Evolutionary conservation across 2,329 filamentous ascomycete genomes (phyloP), one percentile per base, ranked within the genome.

Genomic region (Cordyceps pruinosa): DNA sequence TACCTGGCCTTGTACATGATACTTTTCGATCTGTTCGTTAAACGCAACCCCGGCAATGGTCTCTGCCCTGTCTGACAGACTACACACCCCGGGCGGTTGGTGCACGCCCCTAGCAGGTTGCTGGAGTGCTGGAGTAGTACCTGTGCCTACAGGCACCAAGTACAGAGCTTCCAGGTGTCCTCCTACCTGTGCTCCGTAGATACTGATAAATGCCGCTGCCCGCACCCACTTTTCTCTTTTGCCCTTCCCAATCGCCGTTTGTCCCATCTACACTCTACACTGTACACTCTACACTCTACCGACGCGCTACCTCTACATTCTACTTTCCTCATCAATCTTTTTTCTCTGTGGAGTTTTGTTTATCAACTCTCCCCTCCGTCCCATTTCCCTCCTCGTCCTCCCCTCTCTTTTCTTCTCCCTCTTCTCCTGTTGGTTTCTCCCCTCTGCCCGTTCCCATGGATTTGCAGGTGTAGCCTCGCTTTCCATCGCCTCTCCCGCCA

Each of bases 201-300:
- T 37, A 12, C 48, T 51, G 37, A 57, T 57, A 57, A 57, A 57
- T 52, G 56, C 48, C 56, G 39, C 56, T 48, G 48, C 48, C 56
- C 56, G 47, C 56, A 15, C 48, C 56, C 56, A 46, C 56, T 52
- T 57, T 57, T 52, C 56, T 39, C 56, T 52, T 57, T 57, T 52
- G n/a, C 48, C 12, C 48, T 44, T 41, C 30, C 13, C 32, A 49
- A 30, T 25, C 44, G 53, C 45, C 53, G 45, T 49, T 56, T 49
- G 45, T 56, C 53, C 53, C 42, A 56, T 48, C 35, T 48, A 39
- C 30, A 48, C 9, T 23, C 26, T 53, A 42, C 39, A 13, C 30
- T 6, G 30, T 32, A 32, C 30, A 12, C 6, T 6, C 6, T 32
- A 32, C 30, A 6, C 30, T 6, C 6, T 32, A 32, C 30, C 12